Percentiles rank a stretch among this genome's conserved stretches.
Evolutionary conservation across 169 alveolate species (phyloP).

Genomic region (Plasmodium fragile): DNA sequence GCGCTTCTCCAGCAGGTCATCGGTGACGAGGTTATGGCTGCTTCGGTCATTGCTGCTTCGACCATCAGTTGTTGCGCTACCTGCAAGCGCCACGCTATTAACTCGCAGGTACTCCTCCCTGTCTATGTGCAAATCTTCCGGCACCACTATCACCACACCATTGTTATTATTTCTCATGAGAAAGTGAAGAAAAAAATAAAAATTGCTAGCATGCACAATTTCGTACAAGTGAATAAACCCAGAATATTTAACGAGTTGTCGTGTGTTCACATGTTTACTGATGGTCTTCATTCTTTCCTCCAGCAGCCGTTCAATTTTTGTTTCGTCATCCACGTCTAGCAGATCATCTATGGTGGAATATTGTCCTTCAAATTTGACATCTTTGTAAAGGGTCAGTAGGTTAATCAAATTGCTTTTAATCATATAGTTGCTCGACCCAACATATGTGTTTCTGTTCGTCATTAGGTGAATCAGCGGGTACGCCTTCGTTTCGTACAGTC

Average conservation of each 20-base stretch:
- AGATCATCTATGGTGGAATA: constrained; percentile 22
- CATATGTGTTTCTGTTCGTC: constrained; percentile 1
- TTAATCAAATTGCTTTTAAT: constrained; percentile 50
- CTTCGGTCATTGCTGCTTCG: neutral
- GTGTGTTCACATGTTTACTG: constrained; percentile 11
- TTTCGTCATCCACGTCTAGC: constrained; percentile 47
- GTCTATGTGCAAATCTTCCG: constrained; percentile 31
- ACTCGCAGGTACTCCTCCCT: constrained; percentile 27
- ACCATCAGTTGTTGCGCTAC: neutral
- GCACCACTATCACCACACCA: constrained; percentile 50
- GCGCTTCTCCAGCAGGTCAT: constrained; percentile 42
- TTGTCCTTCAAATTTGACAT: constrained; percentile 9
- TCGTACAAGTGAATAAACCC: constrained; percentile 65
- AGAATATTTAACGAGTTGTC: constrained; percentile 28
- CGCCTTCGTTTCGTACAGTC: constrained; percentile 57
- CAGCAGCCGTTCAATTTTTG: constrained; percentile 29
- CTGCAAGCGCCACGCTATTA: neutral
- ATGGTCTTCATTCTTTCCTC: constrained; percentile 25
- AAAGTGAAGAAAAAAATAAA: constrained; percentile 63
- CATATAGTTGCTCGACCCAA: constrained; percentile 24
- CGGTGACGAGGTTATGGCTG: neutral
- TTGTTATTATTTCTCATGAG: constrained; percentile 25
- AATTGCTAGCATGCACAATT: constrained; percentile 37
- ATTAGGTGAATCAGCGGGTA: constrained; percentile 44
- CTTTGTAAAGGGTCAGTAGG: constrained; percentile 26